Percentiles rank a stretch among this genome's conserved stretches.
Conservation (phyloP, 139 green algal species). For the Volvox reticuliferus region DNA sequence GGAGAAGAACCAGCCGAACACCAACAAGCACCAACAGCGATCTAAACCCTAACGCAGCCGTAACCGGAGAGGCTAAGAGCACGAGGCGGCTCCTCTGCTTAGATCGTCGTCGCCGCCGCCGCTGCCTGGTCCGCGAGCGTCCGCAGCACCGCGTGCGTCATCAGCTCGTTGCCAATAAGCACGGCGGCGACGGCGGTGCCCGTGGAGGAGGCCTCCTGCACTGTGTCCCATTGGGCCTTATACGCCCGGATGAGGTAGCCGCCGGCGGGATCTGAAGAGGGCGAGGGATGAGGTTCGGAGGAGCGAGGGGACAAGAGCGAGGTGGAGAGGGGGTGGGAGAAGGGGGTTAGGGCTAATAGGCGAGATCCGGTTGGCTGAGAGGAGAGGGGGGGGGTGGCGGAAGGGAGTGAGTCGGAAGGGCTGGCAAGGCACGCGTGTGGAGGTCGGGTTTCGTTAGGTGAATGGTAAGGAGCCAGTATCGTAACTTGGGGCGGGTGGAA, state of each 20-base stretch:
- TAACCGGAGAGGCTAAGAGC: too few species aligned
- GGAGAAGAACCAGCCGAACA: not conserved
- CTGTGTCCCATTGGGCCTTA: slow-evolving; percentile 30
- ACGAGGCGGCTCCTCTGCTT: too few species aligned
- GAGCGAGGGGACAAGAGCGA: not conserved
- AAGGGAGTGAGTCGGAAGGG: not conserved
- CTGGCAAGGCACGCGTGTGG: not conserved
- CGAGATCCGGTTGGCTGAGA: not conserved
- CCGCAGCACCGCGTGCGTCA: not conserved
- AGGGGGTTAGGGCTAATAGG: not conserved
- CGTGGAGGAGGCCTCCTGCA: slow-evolving; percentile 11
- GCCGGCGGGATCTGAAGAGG: slow-evolving; percentile 67
- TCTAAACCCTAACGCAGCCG: not conserved
- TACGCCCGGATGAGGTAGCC: slow-evolving; percentile 77
- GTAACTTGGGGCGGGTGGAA: too few species aligned
- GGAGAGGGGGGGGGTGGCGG: not conserved
- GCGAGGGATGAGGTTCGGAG: not conserved
- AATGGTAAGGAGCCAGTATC: too few species aligned
- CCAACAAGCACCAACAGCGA: too few species aligned
- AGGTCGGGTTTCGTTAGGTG: too few species aligned
- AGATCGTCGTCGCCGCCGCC: too few species aligned
- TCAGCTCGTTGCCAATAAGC: not conserved
- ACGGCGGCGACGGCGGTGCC: not conserved
- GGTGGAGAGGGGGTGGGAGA: not conserved
- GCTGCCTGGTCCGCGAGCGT: not conserved